Evolutionary conservation across 225 moss, liverwort and hornwort genomes (phyloP), one percentile per base, ranked within the genome.

Genomic region (Neckera pumila): DNA sequence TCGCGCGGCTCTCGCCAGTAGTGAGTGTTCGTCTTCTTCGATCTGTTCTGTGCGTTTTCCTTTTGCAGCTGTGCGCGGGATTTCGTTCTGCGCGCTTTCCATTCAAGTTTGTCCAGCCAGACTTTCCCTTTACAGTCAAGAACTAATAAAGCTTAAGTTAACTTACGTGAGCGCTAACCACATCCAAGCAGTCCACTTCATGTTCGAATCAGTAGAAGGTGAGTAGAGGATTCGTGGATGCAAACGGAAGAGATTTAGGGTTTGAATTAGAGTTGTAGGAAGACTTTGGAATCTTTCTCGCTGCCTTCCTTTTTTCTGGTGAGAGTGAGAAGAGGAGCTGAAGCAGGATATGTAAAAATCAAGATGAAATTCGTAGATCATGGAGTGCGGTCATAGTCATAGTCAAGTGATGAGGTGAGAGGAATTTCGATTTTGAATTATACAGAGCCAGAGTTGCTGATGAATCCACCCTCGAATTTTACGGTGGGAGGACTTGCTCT

Each of bases 321-420:
- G 27, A 74, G 51, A 82, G 67, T 31, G 27, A 63, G 34, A 81
- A 47, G 47, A 70, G 60, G 80, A 80, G 49, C 66, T 87, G 86
- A 84, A 83, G 47, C 53, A 45, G 63, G 79, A 28, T 40, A 18
- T 40, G 28, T 18, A 4, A 33, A 49, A 63, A 70, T 85, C 10
- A 58, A 34, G 86, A 93, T 92, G 96, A 95, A 76, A 96, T 96
- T 96, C 80, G 92, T 93, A 38, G 95, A 96, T 89, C 93, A 89
- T 83, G 94, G 92, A 93, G 12, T n/a, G 80, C 60, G 54, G n/a
- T n/a, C n/a, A n/a, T n/a, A n/a, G 45, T 74, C 63, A 17, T 54
- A 62, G 67, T 88, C 23, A 17, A 47, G 49, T 36, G 81, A 40
- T 53, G 70, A 40, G 22, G 51, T n/a, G 56, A 31, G 30, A 56